Conservation (phyloP, 2,329 filamentous ascomycete genomes). For the Phialophora chinensis region DNA sequence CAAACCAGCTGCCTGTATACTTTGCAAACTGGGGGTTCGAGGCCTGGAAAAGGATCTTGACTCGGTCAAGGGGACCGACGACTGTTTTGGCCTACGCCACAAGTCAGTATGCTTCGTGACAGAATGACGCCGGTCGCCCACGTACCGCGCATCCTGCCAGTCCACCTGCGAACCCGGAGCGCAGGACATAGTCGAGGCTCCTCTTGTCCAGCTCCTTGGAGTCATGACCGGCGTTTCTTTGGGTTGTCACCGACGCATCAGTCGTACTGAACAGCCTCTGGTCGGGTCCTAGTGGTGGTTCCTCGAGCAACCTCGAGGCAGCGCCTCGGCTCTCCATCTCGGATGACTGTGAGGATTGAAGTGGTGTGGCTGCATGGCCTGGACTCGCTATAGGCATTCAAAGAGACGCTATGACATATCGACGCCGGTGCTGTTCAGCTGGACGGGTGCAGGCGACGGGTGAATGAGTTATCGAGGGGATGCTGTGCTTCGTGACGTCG, state of each 20-base stretch:
- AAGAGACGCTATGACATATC: constrained; percentile 16
- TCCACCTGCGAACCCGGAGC: constrained; percentile 85
- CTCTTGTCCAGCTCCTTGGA: constrained; percentile 66
- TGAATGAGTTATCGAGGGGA: not conserved
- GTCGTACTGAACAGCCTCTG: constrained; percentile 58
- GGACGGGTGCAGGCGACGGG: not conserved
- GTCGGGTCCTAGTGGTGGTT: constrained; percentile 35
- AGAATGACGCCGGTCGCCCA: constrained; percentile 6
- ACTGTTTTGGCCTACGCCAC: constrained; percentile 81
- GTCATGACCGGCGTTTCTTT: constrained; percentile 40
- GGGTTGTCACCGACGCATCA: constrained; percentile 58
- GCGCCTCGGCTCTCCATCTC: constrained; percentile 57
- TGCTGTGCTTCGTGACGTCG: constrained; percentile 15
- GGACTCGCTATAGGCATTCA: constrained; percentile 63
- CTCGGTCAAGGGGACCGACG: constrained; percentile 92
- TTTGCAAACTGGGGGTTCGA: constrained; percentile 92
- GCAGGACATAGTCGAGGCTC: constrained; percentile 81
- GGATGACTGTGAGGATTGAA: constrained; percentile 45
- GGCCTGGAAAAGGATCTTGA: constrained; percentile 98
- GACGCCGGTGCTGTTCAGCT: not conserved
- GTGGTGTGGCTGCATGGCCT: constrained; percentile 57
- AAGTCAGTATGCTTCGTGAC: constrained; percentile 25
- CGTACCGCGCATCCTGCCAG: constrained; percentile 89
- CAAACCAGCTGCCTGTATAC: constrained; percentile 87
- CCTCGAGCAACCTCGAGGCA: constrained; percentile 42